Base-by-base conservation (phyloP, 148 eudicot species). In the Vaccinium macrocarpon region DNA sequence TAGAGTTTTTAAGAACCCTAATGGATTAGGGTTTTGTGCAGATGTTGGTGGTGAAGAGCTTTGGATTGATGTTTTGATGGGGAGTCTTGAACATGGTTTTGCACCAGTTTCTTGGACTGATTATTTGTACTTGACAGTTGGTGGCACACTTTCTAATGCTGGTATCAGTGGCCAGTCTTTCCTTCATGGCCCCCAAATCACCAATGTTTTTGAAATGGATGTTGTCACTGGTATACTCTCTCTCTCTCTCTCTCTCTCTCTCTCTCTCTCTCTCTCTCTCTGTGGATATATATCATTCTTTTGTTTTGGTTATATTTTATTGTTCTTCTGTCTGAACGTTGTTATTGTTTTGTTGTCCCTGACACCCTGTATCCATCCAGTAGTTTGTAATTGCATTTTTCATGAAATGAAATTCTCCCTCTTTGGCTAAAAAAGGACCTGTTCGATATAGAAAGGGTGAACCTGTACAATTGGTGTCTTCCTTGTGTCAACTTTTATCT, bases 21-120 rank as follows among this genome's bases (percentile, higher is more conserved):
- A 29, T 23, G 35, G 64, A 10, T 82, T 85, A 81, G 93, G 91
- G 83, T 89, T 82, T 81, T 94, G 88, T 76, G 94, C 88, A 3
- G 99, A 96, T 85, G 93, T 91, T 21, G 92, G 95, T 12, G 99
- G 95, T 8, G 98, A 89, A 8, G 89, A 92, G 56, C 85, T 96
- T 8, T 96, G 99, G 99, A 90, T 93, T 3, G 95, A 96, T 85
- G 95, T 96, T 52, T 85, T 96, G 68, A 78, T 35, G 19, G 88
- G 84, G 8, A 88, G 94, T 0, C 82, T 94, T 51, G 88, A 87
- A 68, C 85, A 90, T 64, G 99, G 95, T 0, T 87, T 94, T 21
- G 94, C 98, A 48, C 98, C 99, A 0, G 91, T 91, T 11, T 93
- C 99, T 0, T 96, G 99, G 99, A 96, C 99, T 0, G 98, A 96